A percentile compares a stretch with the other conserved stretches of the same genome.
Conservation (phyloP, 2,329 filamentous ascomycete genomes). For the Fusarium palustre region DNA sequence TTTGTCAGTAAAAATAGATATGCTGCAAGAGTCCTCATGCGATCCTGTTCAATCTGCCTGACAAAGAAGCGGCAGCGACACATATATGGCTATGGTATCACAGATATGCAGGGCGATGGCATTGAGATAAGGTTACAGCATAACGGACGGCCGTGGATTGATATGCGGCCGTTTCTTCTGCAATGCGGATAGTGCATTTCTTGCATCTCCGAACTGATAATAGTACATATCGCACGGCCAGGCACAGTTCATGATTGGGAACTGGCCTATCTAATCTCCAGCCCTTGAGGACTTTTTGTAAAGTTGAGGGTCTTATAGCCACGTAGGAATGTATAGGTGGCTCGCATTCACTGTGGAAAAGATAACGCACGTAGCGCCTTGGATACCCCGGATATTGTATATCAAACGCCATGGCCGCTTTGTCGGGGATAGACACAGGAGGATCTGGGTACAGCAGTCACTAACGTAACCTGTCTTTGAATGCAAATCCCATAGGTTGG, state of each 20-base stretch:
- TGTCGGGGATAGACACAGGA: neutral
- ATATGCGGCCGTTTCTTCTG: conserved; percentile 42
- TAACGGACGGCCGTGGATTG: conserved; percentile 31
- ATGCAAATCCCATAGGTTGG: neutral
- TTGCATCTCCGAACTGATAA: conserved; percentile 43
- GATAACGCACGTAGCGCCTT: conserved; percentile 22
- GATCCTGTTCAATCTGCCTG: neutral
- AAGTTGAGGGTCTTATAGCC: conserved; percentile 34
- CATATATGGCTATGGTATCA: conserved; percentile 40
- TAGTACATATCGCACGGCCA: conserved; percentile 30
- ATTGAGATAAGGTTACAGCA: conserved; percentile 42
- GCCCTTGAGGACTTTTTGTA: conserved; percentile 36
- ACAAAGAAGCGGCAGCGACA: conserved; percentile 31
- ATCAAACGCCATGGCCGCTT: neutral
- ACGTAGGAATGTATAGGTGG: conserved; percentile 30
- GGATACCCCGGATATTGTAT: neutral
- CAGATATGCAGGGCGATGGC: conserved; percentile 30
- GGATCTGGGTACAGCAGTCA: neutral
- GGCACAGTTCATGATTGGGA: conserved; percentile 44
- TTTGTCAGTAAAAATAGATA: conserved; percentile 34
- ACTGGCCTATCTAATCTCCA: conserved; percentile 44
- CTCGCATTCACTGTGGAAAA: conserved; percentile 29
- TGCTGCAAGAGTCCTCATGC: neutral
- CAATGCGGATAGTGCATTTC: conserved; percentile 40
- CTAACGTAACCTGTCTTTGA: neutral